Percentiles rank a stretch among this genome's conserved stretches.
phyloP scores from a whole-genome alignment of 208 protist species.

The Zelonia costaricensis region DNA sequence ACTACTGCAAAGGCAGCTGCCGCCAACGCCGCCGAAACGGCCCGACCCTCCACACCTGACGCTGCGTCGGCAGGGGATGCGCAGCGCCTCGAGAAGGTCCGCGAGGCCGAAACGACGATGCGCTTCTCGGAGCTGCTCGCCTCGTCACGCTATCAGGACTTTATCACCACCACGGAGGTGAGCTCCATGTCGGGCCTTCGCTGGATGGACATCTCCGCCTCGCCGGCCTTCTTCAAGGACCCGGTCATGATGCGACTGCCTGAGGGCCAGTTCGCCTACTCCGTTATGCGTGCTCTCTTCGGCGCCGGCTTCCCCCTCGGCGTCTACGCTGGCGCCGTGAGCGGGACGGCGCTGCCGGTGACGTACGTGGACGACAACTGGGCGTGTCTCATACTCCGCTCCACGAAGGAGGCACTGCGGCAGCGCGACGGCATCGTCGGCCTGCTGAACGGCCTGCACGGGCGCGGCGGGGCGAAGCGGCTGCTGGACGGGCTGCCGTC shows the following conservation, averaged over 20 bases:
- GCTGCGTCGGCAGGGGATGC: neutral
- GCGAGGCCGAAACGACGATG: slow-evolving; percentile 21
- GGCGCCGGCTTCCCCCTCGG: slow-evolving; percentile 28
- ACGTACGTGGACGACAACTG: slow-evolving; percentile 48
- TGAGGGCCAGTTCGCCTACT: slow-evolving; percentile 43
- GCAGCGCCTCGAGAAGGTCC: slow-evolving; percentile 4
- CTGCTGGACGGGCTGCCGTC: neutral
- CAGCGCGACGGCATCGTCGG: neutral
- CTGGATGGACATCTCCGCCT: slow-evolving; percentile 54
- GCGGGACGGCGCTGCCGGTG: slow-evolving; percentile 33
- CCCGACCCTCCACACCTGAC: too few relatives aligned
- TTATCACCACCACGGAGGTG: slow-evolving; percentile 48
- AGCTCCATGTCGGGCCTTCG: slow-evolving; percentile 34
- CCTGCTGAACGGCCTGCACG: neutral
- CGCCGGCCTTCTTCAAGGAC: slow-evolving; percentile 21
- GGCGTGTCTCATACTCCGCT: slow-evolving; percentile 46
- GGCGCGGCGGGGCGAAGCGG: neutral
- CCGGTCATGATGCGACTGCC: slow-evolving; percentile 16
- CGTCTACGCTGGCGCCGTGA: slow-evolving; percentile 35
- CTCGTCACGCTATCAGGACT: slow-evolving; percentile 23
- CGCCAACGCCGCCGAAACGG: neutral
- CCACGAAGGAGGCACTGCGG: slow-evolving; percentile 12
- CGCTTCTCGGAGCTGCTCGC: slow-evolving; percentile 35
- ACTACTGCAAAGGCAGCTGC: too few relatives aligned
- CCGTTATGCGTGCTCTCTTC: slow-evolving; percentile 38